Evolutionary conservation across 2,329 filamentous ascomycete species (phyloP), one percentile per base, ranked within the genome.

Genomic region (Rhynchosporium agropyri): DNA sequence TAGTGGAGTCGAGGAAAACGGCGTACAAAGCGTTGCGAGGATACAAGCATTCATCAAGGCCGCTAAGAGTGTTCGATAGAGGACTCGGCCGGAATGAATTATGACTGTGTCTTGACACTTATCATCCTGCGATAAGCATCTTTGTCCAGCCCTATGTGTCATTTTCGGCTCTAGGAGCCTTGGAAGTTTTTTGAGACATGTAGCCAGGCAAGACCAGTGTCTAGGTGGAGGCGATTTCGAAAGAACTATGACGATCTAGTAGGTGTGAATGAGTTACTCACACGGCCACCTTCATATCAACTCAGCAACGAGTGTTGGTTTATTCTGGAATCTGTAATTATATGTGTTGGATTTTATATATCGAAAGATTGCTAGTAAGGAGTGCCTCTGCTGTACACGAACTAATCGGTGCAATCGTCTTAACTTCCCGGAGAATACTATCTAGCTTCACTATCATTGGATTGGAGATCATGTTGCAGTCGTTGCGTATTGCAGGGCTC

Each of bases 1-100:
- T 76, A 97, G 91, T 72, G 96, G 96, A 0, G 92, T 99, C 2
- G 95, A 98, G 77, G 87, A 86, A 42, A 84, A 89, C 69, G 94
- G 92, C 2, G 80, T 86, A 73, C 95, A 99, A 77, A 90, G 88
- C 76, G 71, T 94, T 62, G 84, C 86, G 20, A 96, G 89, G 79
- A 98, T 99, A 69, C 80, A 81, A 67, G 85, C 83, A 3, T 99
- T 99, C 76, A 81, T 98, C 46, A 83, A 85, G 73, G 86, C 87
- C 42, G 91, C 88, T 0, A 95, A 95, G 64, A 72, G 70, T 60
- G 65, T 74, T 54, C 63, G 72, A 38, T 73, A 68, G 57, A 62
- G 6, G 33, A 13, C 8, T 9, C 28, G 20, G 48, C 7, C 29
- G 46, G 45, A 50, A 42, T 29, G 7, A n/a, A 51, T n/a, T 2